Evolutionary conservation across 2,329 filamentous ascomycete species (phyloP), one percentile per base, ranked within the genome.

Genomic region (Amauroascus niger): DNA sequence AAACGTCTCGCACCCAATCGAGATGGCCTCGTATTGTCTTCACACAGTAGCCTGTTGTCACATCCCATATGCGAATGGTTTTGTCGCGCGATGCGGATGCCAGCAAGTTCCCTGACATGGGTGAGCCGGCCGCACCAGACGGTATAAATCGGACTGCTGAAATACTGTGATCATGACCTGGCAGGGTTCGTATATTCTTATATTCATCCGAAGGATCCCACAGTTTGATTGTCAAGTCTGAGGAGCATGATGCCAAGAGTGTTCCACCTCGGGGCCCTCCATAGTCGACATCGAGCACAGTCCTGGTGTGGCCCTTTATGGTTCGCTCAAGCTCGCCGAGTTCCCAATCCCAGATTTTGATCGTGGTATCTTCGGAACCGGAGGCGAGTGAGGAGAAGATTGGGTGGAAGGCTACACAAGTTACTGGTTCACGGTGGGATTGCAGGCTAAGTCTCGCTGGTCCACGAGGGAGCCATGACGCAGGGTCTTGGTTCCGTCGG

Each of bases 291-390:
- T 95, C 89, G 24, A 93, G 73, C 0, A 96, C 88, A 2, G 88
- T 82, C 65, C 87, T 89, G 4, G 89, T 96, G 65, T 96, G 91
- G 1, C 88, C 89, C 67, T 96, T 96, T 54, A 96, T 79, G 0
- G 90, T 96, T 58, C 85, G 77, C 68, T 96, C 90, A 3, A 95
- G 76, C 69, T 96, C 90, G 46, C 91, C 91, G 24, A 94, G 73
- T 65, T 96, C 90, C 86, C 89, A 96, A 65, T 96, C 90, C 90
- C 90, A 96, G 53, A 96, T 90, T 65, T 96, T 96, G 68, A 97
- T 95, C 7, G 87, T 95, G 52, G 82, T 87, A 69, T 96, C 91
- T 68, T 95, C 90, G 7, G 89, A 94, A 14, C 87, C 90, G 0
- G 88, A 93, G 8, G 90, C 91, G 18, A 96, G 76, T 5, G 87